Evolutionary conservation across 225 moss, liverwort and hornwort genomes (phyloP), one percentile per base, ranked within the genome.

Genomic region (Takakia lepidozioides): DNA sequence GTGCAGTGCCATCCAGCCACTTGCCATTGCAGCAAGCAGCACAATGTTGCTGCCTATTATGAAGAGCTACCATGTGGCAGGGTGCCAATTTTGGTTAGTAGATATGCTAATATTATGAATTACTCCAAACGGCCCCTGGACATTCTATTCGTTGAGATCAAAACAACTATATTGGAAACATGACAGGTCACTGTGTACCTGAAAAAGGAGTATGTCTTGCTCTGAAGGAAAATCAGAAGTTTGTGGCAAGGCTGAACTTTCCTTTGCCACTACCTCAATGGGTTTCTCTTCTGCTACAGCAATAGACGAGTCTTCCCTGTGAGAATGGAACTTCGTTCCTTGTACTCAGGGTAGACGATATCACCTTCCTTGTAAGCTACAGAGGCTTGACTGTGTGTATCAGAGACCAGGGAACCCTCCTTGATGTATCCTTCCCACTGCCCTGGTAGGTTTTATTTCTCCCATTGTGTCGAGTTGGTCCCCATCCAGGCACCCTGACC

Each of bases 401-500:
- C 43, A 25, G 19, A 19, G 19, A 51, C 27, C 44, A 38, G 56
- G 14, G 36, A n/a, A n/a, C n/a, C n/a, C n/a, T n/a, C n/a, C n/a
- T n/a, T n/a, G n/a, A n/a, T n/a, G n/a, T n/a, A n/a, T n/a, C n/a
- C n/a, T n/a, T n/a, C n/a, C n/a, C n/a, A n/a, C n/a, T 32, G 32
- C 11, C 32, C 28, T 43, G 18, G 18, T 27, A 9, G 48, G 41
- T 29, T 22, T 43, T 2, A 38, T 40, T 32, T 66, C 51, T 59
- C 57, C 71, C 51, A 71, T 27, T 60, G 47, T 37, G 67, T 70
- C 20, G 71, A 43, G 46, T 80, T 59, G 35, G 60, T 19, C 14
- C 80, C 80, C 17, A 75, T 68, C 72, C 75, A 75, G 2, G 81
- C 75, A 4, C 75, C 81, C 19, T 58, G 56, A 19, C 53, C 59